Base-by-base conservation (phyloP, 2,329 filamentous ascomycete species). In the Amauroascus verrucosus region DNA sequence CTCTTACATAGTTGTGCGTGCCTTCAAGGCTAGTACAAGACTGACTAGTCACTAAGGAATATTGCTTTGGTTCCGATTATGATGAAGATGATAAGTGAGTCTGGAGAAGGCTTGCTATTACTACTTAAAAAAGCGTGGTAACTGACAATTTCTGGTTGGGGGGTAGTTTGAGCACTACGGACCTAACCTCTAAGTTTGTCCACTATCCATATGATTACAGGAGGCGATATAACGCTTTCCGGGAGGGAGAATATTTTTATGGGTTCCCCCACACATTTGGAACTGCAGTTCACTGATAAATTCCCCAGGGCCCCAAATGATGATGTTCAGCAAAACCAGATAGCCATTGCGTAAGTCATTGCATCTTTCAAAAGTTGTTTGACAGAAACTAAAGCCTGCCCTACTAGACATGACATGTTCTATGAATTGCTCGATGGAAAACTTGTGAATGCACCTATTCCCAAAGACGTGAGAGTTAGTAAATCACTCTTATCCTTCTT, bases 351-450 rank as follows among this genome's bases (percentile, higher is more conserved):
- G 55, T 57, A 53, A 40, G 54, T 54, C 24, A 13, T n/a, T 13
- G 24, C 24, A 9, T 11, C 26, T 33, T n/a, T 35, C 8, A 18
- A 40, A 16, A 44, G 43, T 9, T 9, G 26, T 20, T 20, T 33
- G 45, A 18, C n/a, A 37, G 2, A 30, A 35, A n/a, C 32, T 40
- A 32, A 51, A 24, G 46, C 55, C 58, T 38, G 18, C 18, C 2
- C 5, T 18, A 16, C 1, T 16, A 56, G 54, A 24, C 57, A 60
- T 48, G 67, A 73, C 54, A 61, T 74, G 49, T 69, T 79, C 41
- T 73, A 76, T 43, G 73, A 81, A 53, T 64, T 73, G 1, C 69
- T 74, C 43, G 64, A 67, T 32, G 72, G 74, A 47, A 67, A 68
- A 45, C 67, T 78, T 2, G 70, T 70, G 59, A 66, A 73, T 18